phyloP scores from a whole-genome alignment of 2,329 filamentous ascomycete genomes.

The Drechslera avenae region DNA sequence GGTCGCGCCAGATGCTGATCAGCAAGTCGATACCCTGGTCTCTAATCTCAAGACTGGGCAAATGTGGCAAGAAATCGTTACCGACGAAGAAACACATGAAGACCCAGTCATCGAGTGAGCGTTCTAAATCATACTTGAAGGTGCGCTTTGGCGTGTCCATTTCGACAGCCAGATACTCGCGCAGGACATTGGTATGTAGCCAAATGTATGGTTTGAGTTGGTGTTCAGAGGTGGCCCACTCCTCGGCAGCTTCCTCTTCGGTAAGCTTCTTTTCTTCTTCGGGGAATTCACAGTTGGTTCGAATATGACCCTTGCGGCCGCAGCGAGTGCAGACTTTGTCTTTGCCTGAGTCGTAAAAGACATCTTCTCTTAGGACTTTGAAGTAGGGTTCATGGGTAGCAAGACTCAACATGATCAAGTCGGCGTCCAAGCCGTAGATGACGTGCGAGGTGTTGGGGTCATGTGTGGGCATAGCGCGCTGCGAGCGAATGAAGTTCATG shows the following conservation, averaged over 20 bases:
- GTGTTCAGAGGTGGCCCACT: constrained; percentile 37
- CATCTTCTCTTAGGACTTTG: constrained; percentile 92
- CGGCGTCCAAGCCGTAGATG: constrained; percentile 96
- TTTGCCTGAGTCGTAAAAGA: constrained; percentile 89
- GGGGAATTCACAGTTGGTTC: constrained; percentile 70
- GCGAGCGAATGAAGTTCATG: constrained; percentile 96
- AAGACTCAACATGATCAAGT: constrained; percentile 97
- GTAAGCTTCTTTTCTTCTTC: constrained; percentile 68
- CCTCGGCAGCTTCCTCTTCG: constrained; percentile 72
- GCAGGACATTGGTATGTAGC: constrained; percentile 89
- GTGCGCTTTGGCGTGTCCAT: constrained; percentile 80
- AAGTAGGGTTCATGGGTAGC: constrained; percentile 98
- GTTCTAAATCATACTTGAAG: constrained; percentile 91
- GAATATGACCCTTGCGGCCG: constrained; percentile 89
- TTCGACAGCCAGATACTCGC: constrained; percentile 92
- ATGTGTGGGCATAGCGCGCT: constrained; percentile 86
- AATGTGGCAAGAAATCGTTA: constrained; percentile 96
- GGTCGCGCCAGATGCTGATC: constrained; percentile 96
- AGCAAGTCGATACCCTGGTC: constrained; percentile 97
- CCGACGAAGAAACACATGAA: constrained; percentile 99
- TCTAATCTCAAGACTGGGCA: constrained; percentile 95
- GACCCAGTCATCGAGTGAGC: constrained; percentile 96
- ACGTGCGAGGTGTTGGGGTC: constrained; percentile 97
- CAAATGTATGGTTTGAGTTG: constrained; percentile 94
- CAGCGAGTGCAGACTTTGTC: constrained; percentile 85